These are phyloP conservation scores for Falciphora oryzae DNA, from an alignment of 2,329 filamentous ascomycete species.

Conservation along the genomic window DNA sequence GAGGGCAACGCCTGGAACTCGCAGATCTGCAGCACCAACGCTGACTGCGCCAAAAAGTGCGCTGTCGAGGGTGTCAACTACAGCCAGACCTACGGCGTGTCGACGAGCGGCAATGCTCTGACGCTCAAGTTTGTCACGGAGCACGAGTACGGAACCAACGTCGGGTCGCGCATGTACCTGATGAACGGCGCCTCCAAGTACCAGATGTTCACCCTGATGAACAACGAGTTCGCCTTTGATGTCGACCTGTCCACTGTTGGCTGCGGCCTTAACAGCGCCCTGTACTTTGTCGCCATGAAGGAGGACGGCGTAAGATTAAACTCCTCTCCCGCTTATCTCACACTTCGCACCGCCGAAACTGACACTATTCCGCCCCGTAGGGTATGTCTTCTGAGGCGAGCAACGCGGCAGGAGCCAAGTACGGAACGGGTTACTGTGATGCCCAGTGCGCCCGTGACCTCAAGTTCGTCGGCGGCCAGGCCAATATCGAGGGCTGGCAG, in stretches of 20 bases:
- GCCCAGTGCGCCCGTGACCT: slow-evolving; percentile 39
- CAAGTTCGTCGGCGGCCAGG: slow-evolving; percentile 39
- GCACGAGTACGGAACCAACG: slow-evolving; percentile 28
- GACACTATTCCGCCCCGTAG: not conserved
- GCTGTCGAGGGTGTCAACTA: slow-evolving; percentile 35
- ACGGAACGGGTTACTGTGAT: slow-evolving; percentile 50
- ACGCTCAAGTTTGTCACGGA: slow-evolving; percentile 44
- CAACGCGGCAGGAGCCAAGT: slow-evolving; percentile 41
- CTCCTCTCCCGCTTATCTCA: too few species aligned
- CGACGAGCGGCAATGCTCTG: slow-evolving; percentile 35
- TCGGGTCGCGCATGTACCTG: slow-evolving; percentile 45
- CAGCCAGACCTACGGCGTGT: slow-evolving; percentile 36
- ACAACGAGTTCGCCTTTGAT: slow-evolving; percentile 61
- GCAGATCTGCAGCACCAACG: slow-evolving; percentile 26
- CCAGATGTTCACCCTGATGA: slow-evolving; percentile 51
- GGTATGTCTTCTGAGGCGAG: slow-evolving; percentile 18
- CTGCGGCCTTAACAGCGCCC: slow-evolving; percentile 61
- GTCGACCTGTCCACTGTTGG: slow-evolving; percentile 50
- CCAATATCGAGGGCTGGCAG: slow-evolving; percentile 36
- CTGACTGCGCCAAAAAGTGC: slow-evolving; percentile 27
- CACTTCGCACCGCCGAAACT: too few species aligned
- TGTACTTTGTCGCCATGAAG: slow-evolving; percentile 55
- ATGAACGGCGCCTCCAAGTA: slow-evolving; percentile 48
- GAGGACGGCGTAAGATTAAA: slow-evolving; percentile 35
- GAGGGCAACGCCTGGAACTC: slow-evolving; percentile 38